phyloP scores from a whole-genome alignment of 495 filamentous ascomycete genomes.

The Hypoxylon lenormandii region DNA sequence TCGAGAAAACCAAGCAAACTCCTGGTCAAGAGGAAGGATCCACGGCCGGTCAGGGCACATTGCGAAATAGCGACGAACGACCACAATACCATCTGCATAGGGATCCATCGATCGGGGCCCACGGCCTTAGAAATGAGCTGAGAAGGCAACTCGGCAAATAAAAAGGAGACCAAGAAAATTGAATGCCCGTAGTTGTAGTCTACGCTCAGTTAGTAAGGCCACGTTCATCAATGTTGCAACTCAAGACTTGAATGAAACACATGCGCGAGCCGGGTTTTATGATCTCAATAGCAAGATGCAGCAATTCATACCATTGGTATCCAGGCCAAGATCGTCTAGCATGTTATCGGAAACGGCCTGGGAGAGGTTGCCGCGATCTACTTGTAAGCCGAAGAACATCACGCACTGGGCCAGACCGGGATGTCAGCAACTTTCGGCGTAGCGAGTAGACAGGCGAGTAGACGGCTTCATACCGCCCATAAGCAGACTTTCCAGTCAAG shows the following conservation, averaged over 20 bases:
- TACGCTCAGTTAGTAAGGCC: slow-evolving; percentile 34
- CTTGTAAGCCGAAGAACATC: slow-evolving; percentile 69
- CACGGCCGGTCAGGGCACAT: slow-evolving; percentile 49
- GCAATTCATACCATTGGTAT: slow-evolving; percentile 61
- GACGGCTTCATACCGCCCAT: slow-evolving; percentile 61
- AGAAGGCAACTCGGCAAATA: slow-evolving; percentile 77
- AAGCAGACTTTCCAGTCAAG: slow-evolving; percentile 63
- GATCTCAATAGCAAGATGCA: not conserved
- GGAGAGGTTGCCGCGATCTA: slow-evolving; percentile 68
- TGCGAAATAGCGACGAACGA: slow-evolving; percentile 56
- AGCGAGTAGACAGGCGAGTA: not conserved
- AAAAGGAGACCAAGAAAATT: slow-evolving; percentile 76
- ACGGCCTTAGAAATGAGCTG: slow-evolving; percentile 78
- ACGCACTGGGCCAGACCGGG: slow-evolving; percentile 45
- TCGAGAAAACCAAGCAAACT: slow-evolving; percentile 57
- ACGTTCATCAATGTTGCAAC: slow-evolving; percentile 9
- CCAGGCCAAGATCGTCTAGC: slow-evolving; percentile 65
- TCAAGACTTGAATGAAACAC: not conserved
- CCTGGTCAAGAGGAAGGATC: slow-evolving; percentile 56
- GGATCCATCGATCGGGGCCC: slow-evolving; percentile 86
- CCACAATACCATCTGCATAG: slow-evolving; percentile 66
- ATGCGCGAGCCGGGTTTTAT: not conserved
- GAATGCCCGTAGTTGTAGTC: slow-evolving; percentile 80
- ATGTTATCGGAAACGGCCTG: slow-evolving; percentile 69
- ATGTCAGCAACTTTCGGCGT: slow-evolving; percentile 18